Evolutionary conservation across 768 basidiomycete genomes (phyloP).

Genomic region (Mycena olivaceomarginata): DNA sequence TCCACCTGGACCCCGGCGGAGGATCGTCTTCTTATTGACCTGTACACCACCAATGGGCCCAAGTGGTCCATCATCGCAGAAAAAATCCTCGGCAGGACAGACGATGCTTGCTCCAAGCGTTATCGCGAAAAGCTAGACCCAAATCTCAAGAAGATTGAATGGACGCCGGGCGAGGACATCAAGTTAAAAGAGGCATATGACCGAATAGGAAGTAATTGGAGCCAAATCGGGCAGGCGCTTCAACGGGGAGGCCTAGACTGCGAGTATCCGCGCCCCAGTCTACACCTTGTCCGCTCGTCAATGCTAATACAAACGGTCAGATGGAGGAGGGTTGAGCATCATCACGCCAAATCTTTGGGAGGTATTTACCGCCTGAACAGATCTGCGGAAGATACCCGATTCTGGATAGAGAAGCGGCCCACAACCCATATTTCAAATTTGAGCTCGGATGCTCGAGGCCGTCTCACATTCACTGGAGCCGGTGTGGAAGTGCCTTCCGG

Average conservation of each 20-base stretch:
- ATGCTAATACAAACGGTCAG: no score
- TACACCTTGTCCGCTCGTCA: no score
- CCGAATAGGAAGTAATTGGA: slow-evolving; percentile 82
- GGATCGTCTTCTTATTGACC: slow-evolving; percentile 77
- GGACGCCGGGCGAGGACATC: slow-evolving; percentile 85
- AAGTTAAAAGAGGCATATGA: slow-evolving; percentile 70
- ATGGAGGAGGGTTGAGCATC: no score
- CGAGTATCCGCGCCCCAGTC: no score
- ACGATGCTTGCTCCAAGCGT: slow-evolving; percentile 93
- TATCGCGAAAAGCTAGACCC: slow-evolving; percentile 92
- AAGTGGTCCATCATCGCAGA: slow-evolving; percentile 91
- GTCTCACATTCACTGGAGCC: no score
- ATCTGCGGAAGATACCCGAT: no score
- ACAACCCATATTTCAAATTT: no score
- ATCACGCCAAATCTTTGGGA: no score
- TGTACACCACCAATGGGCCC: slow-evolving; percentile 74
- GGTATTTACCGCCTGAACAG: no score
- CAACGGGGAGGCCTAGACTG: slow-evolving; percentile 86
- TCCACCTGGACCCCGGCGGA: slow-evolving; percentile 86
- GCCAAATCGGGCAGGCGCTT: slow-evolving; percentile 83
- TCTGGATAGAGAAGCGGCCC: no score
- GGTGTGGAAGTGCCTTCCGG: no score
- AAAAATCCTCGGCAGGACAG: slow-evolving; percentile 86
- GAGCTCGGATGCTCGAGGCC: no score
- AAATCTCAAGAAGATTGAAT: slow-evolving; percentile 84